Percentiles rank a stretch among this genome's conserved stretches.
phyloP scores from a whole-genome alignment of 208 protist genomes.

The Acanthamoeba healyi region DNA sequence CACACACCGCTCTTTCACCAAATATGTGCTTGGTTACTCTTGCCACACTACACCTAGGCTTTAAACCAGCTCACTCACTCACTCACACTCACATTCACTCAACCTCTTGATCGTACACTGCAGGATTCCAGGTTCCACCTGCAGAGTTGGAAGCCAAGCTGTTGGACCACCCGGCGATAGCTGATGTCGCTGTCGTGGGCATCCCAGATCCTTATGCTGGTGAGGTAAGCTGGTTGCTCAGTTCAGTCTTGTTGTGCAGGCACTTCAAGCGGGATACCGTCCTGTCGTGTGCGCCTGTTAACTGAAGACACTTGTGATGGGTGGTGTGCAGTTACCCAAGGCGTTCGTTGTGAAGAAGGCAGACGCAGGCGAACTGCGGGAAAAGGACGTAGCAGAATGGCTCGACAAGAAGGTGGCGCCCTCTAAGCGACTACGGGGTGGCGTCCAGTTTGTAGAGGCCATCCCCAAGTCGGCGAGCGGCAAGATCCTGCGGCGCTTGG shows the following conservation, averaged over 20 bases:
- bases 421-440: slow-evolving; percentile 91
- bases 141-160: slow-evolving; percentile 91
- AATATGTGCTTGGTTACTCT: too few relatives aligned
- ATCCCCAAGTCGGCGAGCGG: slow-evolving; percentile 90
- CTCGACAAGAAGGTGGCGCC: slow-evolving; percentile 84
- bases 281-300: not conserved
- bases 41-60: too few relatives aligned
- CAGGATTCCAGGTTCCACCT: slow-evolving; percentile 93
- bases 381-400: slow-evolving; percentile 82
- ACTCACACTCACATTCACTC: too few relatives aligned
- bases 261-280: too few relatives aligned
- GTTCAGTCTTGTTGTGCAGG: not conserved
- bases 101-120: too few relatives aligned
- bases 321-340: slow-evolving; percentile 88
- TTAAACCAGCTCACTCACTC: too few relatives aligned
- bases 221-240: slow-evolving; percentile 50
- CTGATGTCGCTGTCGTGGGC: slow-evolving; percentile 90
- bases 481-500: slow-evolving; percentile 91
- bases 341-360: slow-evolving; percentile 90
- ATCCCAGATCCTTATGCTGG: slow-evolving; percentile 84
- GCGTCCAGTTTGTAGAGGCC: slow-evolving; percentile 87
- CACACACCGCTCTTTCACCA: too few relatives aligned
- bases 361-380: slow-evolving; percentile 14
- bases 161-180: slow-evolving; percentile 87
- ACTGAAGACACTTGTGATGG: not conserved